Evolutionary conservation across 1,139 yeast species (phyloP).

Genomic region (Geotrichum klebahnii): DNA sequence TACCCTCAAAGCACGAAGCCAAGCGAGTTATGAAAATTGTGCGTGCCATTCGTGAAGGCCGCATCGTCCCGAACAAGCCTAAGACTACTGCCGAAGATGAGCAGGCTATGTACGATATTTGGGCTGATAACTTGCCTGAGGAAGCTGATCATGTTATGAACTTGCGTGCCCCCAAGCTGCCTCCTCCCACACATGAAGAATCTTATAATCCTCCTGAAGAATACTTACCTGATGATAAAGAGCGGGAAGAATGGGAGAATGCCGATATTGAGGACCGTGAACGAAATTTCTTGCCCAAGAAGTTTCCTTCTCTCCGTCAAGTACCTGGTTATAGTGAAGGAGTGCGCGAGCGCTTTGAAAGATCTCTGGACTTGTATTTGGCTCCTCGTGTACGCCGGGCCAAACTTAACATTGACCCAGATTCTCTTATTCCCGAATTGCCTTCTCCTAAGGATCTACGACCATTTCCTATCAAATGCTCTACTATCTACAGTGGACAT

Average conservation of each 20-base stretch:
- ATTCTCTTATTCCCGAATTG: constrained; percentile 87
- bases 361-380: constrained; percentile 85
- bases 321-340: constrained; percentile 90
- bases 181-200: constrained; percentile 96
- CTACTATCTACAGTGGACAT: constrained; percentile 83
- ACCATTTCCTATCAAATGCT: constrained; percentile 95
- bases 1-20: constrained; percentile 95
- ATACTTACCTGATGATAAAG: constrained; percentile 77
- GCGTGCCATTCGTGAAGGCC: constrained; percentile 91
- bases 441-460: constrained; percentile 95
- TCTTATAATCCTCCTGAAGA: constrained; percentile 97
- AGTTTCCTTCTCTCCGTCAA: constrained; percentile 73
- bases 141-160: constrained; percentile 81
- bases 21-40: constrained; percentile 95
- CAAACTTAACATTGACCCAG: constrained; percentile 92
- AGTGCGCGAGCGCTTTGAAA: constrained; percentile 86
- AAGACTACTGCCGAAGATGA: constrained; percentile 49
- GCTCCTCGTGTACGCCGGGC: constrained; percentile 95
- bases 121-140: constrained; percentile 63
- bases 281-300: constrained; percentile 74
- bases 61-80: constrained; percentile 69
- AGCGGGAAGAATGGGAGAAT: constrained; percentile 65
- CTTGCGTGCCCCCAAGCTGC: constrained; percentile 86
- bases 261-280: constrained; percentile 76
- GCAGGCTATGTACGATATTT: constrained; percentile 61